Evolutionary conservation across 1,284 basidiomycete genomes (phyloP).

Genomic region (Ganoderma lucidum): DNA sequence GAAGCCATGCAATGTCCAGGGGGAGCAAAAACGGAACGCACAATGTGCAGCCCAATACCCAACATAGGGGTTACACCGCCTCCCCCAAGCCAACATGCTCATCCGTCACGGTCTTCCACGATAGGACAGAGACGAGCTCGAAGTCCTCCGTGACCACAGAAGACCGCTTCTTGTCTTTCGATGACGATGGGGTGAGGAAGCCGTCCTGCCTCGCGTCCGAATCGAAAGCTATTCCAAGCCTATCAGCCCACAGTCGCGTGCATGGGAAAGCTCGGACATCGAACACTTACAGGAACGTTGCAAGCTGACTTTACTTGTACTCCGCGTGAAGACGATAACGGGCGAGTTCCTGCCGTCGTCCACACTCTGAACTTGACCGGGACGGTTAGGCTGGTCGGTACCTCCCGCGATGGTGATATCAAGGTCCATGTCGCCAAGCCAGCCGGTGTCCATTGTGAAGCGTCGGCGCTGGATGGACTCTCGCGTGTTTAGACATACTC

Average conservation of each 20-base stretch:
- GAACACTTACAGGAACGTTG: conserved; percentile 9
- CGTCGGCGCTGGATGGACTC: conserved; percentile 17
- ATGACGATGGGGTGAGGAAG: background rate
- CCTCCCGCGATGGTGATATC: background rate
- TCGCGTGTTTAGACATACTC: conserved; percentile 26
- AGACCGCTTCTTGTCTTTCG: background rate
- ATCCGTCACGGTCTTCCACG: conserved; percentile 9
- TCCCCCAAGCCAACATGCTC: background rate
- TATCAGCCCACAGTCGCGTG: background rate
- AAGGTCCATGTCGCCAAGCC: conserved; percentile 1
- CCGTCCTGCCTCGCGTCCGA: background rate
- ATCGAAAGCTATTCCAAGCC: conserved; percentile 8
- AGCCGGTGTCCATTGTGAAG: background rate
- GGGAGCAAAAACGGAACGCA: background rate
- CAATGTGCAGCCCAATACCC: background rate
- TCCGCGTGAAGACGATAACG: conserved; percentile 9
- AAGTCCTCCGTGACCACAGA: conserved; percentile 4
- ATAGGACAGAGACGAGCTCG: conserved; percentile 15
- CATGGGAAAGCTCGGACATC: background rate
- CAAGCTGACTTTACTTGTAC: conserved; percentile 6
- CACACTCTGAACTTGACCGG: background rate
- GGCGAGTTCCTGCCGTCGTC: background rate
- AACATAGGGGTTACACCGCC: background rate
- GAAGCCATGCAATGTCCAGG: background rate
- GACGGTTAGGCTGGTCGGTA: background rate